A percentile compares a stretch with the other conserved stretches of the same genome.
phyloP scores from a whole-genome alignment of 768 basidiomycete genomes.

The Pisolithus tinctorius region DNA sequence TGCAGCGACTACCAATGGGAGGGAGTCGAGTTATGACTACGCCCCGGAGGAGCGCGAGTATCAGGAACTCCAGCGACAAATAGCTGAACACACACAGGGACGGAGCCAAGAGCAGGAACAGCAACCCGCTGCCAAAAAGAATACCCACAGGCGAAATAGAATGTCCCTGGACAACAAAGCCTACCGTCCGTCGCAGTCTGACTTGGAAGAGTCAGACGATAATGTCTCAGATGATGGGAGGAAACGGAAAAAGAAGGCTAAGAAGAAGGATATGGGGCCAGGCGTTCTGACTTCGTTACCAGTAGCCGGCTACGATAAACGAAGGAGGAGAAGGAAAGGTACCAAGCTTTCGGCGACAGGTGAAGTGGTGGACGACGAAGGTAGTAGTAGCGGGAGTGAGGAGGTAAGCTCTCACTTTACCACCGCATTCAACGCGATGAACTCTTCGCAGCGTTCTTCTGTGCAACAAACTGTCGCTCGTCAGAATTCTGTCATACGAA shows the following conservation, averaged over 20 bases:
- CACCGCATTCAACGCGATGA: constrained; percentile 16
- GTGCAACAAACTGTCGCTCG: constrained; percentile 28
- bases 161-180: constrained; percentile 79
- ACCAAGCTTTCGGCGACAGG: constrained; percentile 37
- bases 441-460: constrained; percentile 17
- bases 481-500: constrained; percentile 26
- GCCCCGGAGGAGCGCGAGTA: constrained; percentile 67
- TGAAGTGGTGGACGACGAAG: constrained; percentile 46
- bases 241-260: constrained; percentile 44
- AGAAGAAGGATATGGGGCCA: constrained; percentile 43
- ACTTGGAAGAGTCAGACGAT: constrained; percentile 60
- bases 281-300: constrained; percentile 64
- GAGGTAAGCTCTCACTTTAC: constrained; percentile 28
- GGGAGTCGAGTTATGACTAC: constrained; percentile 66
- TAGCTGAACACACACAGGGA: constrained; percentile 11
- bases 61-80: constrained; percentile 30
- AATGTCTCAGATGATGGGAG: constrained; percentile 48
- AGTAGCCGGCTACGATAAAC: constrained; percentile 58
- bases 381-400: constrained; percentile 30
- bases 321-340: constrained; percentile 44
- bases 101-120: constrained; percentile 9
- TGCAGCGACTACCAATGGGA: constrained; percentile 33
- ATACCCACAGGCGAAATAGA: constrained; percentile 44
- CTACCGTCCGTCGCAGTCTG: constrained; percentile 62
- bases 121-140: constrained; percentile 27